Evolutionary conservation across 202 grass and related monocot genomes (phyloP), one percentile per base, ranked within the genome.

Genomic region (Elaeis oleifera): DNA sequence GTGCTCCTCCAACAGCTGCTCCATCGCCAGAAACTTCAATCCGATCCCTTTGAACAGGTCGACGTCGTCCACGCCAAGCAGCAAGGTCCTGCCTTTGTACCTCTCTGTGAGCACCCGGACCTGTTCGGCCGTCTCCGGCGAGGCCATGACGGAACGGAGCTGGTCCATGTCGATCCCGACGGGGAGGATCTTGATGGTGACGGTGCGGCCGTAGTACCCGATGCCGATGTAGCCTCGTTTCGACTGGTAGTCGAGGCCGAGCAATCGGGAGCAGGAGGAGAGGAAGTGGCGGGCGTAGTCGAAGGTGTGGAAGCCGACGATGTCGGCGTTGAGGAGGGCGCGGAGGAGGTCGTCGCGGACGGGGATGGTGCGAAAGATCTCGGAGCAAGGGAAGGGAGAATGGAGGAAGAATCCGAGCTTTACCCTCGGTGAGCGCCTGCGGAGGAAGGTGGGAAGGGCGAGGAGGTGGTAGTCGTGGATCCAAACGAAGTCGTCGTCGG

Each of bases 41-140:
- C 70, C 73, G 16, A 89, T 81, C 6, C 85, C 85, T 65, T 89
- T 89, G 85, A 89, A 89, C 59, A 89, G 67, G 70, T 89, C 85
- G 5, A 81, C 66, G 63, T 89, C 85, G 19, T 89, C 85, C 18
- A 89, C 77, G n/a, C 80, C 70, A 13, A 89, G 50, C 74, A 89
- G 74, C 60, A 89, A 29, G 22, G 50, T 49, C 54, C 55, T 65
- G 49, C 73, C 77, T 48, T 56, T 78, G 54, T 80, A 89, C 17
- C 20, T 59, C 31, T 74, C 69, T 18, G 23, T 60, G n/a, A 89
- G 70, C 71, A 84, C 85, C 27, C 54, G 74, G 51, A 80, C 56
- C 69, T 80, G 74, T 29, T 67, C 61, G 49, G 56, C 27, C 5
- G 85, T 80, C 66, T 83, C 73, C 3, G 64, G 60, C 13, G 39